phyloP scores from a whole-genome alignment of 2,329 filamentous ascomycete genomes.

The Chaetomium globosum region DNA sequence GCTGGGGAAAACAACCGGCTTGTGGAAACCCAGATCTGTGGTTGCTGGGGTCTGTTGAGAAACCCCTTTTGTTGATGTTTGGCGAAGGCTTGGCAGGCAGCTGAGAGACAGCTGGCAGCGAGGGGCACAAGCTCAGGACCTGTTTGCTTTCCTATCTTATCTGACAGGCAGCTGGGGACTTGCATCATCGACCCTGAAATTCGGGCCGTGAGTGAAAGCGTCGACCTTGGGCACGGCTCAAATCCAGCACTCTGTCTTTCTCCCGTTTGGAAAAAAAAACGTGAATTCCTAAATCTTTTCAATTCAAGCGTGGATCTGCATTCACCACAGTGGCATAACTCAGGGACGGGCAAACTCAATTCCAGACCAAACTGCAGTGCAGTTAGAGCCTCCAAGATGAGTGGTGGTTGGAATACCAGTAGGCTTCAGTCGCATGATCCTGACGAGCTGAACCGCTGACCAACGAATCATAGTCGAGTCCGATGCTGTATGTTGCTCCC shows the following conservation, averaged over 20 bases:
- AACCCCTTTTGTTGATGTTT: slow-evolving; percentile 15
- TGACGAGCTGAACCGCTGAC: slow-evolving; percentile 27
- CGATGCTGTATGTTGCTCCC: slow-evolving; percentile 71
- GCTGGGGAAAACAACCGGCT: neutral
- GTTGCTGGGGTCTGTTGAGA: neutral
- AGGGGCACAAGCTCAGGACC: neutral
- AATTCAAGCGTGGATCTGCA: neutral
- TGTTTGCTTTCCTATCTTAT: slow-evolving; percentile 25
- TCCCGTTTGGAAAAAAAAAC: neutral
- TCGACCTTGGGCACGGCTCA: neutral
- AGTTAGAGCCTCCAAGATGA: slow-evolving; percentile 37
- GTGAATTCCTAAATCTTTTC: neutral
- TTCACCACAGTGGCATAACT: neutral
- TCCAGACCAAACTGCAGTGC: neutral
- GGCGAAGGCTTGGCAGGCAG: neutral
- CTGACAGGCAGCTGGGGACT: slow-evolving; percentile 15
- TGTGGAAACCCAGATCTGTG: neutral
- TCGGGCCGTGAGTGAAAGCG: neutral
- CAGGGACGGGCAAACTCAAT: neutral
- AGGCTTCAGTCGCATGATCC: slow-evolving; percentile 38
- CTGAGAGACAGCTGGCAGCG: slow-evolving; percentile 6
- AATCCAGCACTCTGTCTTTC: neutral
- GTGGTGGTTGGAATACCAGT: slow-evolving; percentile 87
- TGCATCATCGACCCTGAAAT: slow-evolving; percentile 26
- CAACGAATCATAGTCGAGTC: slow-evolving; percentile 68